These are phyloP conservation scores for Rhodamnia rubescens DNA, from an alignment of 345 rosid species.

Conservation along the genomic window DNA sequence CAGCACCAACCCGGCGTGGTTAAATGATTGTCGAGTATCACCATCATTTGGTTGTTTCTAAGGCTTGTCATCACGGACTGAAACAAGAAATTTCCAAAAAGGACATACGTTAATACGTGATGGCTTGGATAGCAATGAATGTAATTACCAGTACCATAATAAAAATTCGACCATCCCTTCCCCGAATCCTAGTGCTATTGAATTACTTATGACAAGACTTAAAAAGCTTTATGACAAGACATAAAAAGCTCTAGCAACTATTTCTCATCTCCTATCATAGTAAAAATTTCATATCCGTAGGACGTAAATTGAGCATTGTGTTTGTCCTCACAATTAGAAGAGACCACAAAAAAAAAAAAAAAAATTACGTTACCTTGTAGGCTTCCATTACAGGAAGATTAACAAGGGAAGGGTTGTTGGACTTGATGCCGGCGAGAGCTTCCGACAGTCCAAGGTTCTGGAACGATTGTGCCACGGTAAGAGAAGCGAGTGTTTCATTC, in stretches of 20 bases:
- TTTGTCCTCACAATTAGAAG: neutral
- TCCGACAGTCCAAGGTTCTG: slow-evolving; percentile 43
- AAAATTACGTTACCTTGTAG: slow-evolving; percentile 38
- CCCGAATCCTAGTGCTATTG: neutral
- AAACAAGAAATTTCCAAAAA: neutral
- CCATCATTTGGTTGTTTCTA: slow-evolving; percentile 56
- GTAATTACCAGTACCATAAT: neutral
- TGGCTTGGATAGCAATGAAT: neutral
- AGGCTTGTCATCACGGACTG: slow-evolving; percentile 66
- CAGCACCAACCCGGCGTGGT: slow-evolving; percentile 94
- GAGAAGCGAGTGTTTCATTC: slow-evolving; percentile 33
- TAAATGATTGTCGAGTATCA: slow-evolving; percentile 81
- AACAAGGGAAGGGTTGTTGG: slow-evolving; percentile 68
- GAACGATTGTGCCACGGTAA: slow-evolving; percentile 50
- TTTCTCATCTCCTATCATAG: neutral
- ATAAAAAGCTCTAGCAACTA: neutral
- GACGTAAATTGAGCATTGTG: neutral
- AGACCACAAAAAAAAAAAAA: too few relatives aligned
- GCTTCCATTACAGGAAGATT: slow-evolving; percentile 64
- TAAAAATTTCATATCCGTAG: neutral
- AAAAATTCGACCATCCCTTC: neutral
- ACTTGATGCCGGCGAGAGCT: slow-evolving; percentile 48
- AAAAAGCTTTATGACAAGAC: too few relatives aligned
- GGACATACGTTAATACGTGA: neutral
- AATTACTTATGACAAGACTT: neutral